These are phyloP conservation scores for Setaria viridis DNA, from an alignment of 202 grass and related monocot species.

Conservation along the genomic window DNA sequence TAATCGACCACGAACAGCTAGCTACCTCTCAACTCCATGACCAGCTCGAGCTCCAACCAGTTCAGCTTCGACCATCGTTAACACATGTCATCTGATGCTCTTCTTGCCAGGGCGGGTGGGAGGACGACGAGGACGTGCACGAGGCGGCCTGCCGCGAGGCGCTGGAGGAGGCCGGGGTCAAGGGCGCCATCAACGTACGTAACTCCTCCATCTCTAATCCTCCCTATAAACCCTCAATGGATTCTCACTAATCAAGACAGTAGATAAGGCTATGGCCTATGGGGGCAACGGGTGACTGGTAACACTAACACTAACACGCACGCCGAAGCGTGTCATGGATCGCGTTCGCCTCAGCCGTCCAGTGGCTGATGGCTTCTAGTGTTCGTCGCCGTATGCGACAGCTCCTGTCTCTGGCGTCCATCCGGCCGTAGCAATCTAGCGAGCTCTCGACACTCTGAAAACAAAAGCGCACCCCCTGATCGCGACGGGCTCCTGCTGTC, in stretches of 20 bases:
- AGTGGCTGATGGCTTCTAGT: background rate
- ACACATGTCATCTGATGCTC: too few species aligned
- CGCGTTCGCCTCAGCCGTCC: background rate
- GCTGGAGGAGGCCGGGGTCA: constrained; percentile 90
- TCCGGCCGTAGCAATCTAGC: background rate
- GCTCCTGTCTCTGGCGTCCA: background rate
- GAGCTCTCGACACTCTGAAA: background rate
- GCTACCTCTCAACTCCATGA: too few species aligned
- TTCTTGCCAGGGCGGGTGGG: constrained; percentile 78
- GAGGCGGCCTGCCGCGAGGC: constrained; percentile 88
- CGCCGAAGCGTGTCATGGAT: background rate
- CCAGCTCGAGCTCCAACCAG: too few species aligned
- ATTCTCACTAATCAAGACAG: background rate
- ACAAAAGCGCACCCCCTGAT: background rate
- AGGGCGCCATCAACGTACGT: constrained; percentile 71
- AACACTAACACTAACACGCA: too few species aligned
- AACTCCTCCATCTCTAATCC: background rate
- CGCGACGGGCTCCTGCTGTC: constrained; percentile 16
- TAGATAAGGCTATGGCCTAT: background rate
- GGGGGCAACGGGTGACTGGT: too few species aligned
- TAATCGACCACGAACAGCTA: background rate
- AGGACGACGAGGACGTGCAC: constrained; percentile 83
- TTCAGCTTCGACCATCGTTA: too few species aligned
- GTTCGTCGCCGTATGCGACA: background rate
- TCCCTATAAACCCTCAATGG: background rate